phyloP scores from a whole-genome alignment of 306 rosid species.

The Corylus americana region DNA sequence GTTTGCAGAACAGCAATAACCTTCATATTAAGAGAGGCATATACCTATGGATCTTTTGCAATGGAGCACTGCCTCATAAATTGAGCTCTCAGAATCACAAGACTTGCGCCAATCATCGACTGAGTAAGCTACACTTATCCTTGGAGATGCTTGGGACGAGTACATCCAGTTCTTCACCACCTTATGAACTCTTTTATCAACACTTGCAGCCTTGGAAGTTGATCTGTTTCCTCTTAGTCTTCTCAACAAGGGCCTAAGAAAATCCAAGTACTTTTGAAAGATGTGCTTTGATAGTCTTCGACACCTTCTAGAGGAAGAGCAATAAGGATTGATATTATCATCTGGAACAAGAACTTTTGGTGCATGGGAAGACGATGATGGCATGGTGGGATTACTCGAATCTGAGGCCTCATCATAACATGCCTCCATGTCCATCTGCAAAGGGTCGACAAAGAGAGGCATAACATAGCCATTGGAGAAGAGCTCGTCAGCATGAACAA shows the following conservation, averaged over 20 bases:
- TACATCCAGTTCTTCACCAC: slow-evolving; percentile 56
- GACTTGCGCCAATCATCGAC: slow-evolving; percentile 77
- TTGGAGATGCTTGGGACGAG: slow-evolving; percentile 66
- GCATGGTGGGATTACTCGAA: slow-evolving; percentile 15
- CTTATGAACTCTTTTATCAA: slow-evolving; percentile 46
- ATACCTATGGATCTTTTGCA: slow-evolving; percentile 96
- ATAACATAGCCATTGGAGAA: slow-evolving; percentile 85
- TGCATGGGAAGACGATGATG: slow-evolving; percentile 39
- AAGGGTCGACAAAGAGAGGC: slow-evolving; percentile 76
- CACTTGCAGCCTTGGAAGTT: slow-evolving; percentile 47
- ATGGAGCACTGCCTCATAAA: slow-evolving; percentile 96
- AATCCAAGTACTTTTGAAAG: slow-evolving; percentile 70
- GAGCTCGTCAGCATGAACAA: slow-evolving; percentile 92
- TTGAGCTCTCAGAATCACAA: slow-evolving; percentile 94
- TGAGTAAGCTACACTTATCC: slow-evolving; percentile 75
- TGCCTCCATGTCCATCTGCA: slow-evolving; percentile 46
- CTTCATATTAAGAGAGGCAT: not conserved
- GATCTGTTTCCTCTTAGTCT: slow-evolving; percentile 56
- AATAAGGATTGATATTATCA: slow-evolving; percentile 34
- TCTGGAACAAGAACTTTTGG: slow-evolving; percentile 35
- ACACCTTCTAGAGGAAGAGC: slow-evolving; percentile 67
- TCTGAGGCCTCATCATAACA: slow-evolving; percentile 42
- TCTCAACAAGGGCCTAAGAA: slow-evolving; percentile 73
- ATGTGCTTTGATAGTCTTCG: slow-evolving; percentile 66
- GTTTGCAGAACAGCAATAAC: not conserved